Base-by-base conservation (phyloP, 495 filamentous ascomycete genomes). In the Aspergillus indologenus region DNA sequence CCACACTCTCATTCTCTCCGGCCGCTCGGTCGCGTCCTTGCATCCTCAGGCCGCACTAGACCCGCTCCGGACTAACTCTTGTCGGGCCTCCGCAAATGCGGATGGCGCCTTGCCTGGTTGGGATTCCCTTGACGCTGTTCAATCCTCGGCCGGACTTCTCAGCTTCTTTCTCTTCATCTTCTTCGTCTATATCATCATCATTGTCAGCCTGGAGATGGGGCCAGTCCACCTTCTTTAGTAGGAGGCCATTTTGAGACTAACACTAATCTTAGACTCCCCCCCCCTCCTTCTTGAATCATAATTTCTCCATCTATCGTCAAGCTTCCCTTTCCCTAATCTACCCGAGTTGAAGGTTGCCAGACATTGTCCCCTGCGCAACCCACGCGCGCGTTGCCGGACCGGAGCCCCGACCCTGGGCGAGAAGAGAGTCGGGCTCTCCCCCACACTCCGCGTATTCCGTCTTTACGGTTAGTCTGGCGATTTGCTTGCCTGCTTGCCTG, bases 391-490 rank as follows among this genome's bases (percentile, higher is more conserved):
- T 64, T 70, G 60, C 66, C 71, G 68, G 67, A 67, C 72, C 66
- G 68, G 63, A 64, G 64, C 72, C 70, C 73, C 71, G 71, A 72
- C 68, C 43, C 58, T 66, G 64, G 64, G 58, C 58, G 45, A 47
- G 26, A 29, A 29, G 26, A 29, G 9, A 29, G 26, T 29, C 26
- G 26, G 26, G 26, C 54, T 62, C 45, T 54, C 61, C 73, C 73
- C 73, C 71, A 74, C 71, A 74, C 73, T 75, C 68, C 65, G 66
- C 72, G 62, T 59, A 64, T 68, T 70, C 63, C 63, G 62, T 54
- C 21, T 20, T 45, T 42, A 43, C 8, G 47, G 34, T 40, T 40
- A 40, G 42, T 56, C 21, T 56, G 42, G 26, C 26, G 26, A 29
- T 29, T 29, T 47, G 23, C 44, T 24, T 29, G 18, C 47, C 53